Conservation (phyloP, 345 rosid species). For the Populus euphratica region DNA sequence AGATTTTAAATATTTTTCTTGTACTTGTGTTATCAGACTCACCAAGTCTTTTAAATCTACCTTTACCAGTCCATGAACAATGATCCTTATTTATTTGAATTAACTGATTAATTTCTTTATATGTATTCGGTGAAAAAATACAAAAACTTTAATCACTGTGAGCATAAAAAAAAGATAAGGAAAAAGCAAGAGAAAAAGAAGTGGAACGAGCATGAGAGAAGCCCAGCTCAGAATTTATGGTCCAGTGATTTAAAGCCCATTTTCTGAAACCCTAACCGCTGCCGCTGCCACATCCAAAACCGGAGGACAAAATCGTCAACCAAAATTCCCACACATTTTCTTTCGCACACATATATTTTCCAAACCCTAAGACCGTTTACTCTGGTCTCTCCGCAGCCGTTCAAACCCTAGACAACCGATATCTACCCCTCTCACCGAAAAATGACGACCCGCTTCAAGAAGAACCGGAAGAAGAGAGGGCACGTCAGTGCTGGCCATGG, state of each 20-base stretch:
- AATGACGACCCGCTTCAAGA: slow-evolving; percentile 26
- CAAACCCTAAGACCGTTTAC: not conserved
- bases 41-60: too few species aligned
- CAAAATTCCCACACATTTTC: not conserved
- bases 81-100: too few species aligned
- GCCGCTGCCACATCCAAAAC: not conserved
- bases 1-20: too few species aligned
- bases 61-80: too few species aligned
- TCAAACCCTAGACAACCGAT: not conserved
- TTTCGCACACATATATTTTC: not conserved
- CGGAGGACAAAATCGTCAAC: not conserved
- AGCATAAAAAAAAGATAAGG: too few species aligned
- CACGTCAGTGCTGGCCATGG: slow-evolving; percentile 32
- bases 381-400: not conserved
- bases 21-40: too few species aligned
- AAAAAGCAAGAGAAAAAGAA: not conserved
- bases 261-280: not conserved
- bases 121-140: too few species aligned
- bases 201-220: not conserved
- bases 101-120: too few species aligned
- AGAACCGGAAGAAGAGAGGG: slow-evolving; percentile 30
- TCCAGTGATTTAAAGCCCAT: not conserved
- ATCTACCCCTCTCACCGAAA: not conserved
- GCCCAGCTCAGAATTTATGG: too few species aligned
- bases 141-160: too few species aligned